Percentiles rank a stretch among this genome's conserved stretches.
Evolutionary conservation across 805 yeast species (phyloP).

Genomic region (Lipomyces japonicus): DNA sequence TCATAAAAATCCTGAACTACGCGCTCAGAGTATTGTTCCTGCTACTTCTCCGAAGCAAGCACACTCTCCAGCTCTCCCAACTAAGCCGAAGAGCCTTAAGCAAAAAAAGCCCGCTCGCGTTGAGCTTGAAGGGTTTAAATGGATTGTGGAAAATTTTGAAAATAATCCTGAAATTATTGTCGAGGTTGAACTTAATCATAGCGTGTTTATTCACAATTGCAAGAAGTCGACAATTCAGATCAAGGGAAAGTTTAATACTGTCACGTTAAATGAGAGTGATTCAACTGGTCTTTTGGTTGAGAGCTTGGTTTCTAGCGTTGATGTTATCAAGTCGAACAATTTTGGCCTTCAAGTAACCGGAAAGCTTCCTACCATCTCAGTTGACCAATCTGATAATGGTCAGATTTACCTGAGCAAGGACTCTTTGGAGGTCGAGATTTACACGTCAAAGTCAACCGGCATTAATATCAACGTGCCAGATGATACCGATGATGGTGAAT

Average conservation of each 20-base stretch:
- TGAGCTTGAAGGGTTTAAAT: conserved; percentile 79
- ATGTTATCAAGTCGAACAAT: conserved; percentile 72
- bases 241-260: conserved; percentile 87
- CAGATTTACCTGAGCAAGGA: conserved; percentile 69
- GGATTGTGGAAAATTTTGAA: conserved; percentile 81
- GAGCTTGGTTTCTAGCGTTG: conserved; percentile 80
- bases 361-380: conserved; percentile 73
- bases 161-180: conserved; percentile 61
- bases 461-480: conserved; percentile 80
- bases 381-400: conserved; percentile 88
- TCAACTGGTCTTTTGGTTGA: conserved; percentile 78
- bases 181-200: conserved; percentile 80
- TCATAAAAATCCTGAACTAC: conserved; percentile 81
- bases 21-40: conserved; percentile 53
- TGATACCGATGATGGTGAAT: conserved; percentile 64
- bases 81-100: conserved; percentile 66
- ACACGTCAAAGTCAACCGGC: conserved; percentile 79
- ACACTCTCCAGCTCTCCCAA: conserved; percentile 70
- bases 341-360: conserved; percentile 85
- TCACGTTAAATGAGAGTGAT: conserved; percentile 68
- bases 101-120: conserved; percentile 52
- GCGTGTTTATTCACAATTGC: conserved; percentile 84
- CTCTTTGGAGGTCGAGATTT: conserved; percentile 70
- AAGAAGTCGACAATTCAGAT: conserved; percentile 68
- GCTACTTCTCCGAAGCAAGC: conserved; percentile 36